Evolutionary conservation across 257 asterid genomes (phyloP), one percentile per base, ranked within the genome.

Genomic region (Nicotiana knightiana): DNA sequence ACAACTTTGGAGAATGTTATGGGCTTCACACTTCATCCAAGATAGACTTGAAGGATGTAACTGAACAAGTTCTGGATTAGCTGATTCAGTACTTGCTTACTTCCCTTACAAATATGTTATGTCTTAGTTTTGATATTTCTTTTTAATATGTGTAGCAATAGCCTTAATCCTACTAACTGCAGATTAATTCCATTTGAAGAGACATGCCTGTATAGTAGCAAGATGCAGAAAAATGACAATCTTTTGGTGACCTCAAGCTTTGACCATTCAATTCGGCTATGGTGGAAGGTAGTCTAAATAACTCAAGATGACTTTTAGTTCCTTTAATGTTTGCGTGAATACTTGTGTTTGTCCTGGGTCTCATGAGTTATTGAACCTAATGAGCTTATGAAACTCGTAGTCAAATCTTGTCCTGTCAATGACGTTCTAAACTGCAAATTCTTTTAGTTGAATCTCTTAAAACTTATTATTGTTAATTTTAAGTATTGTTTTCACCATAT

Each of bases 241-340:
- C 67, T 92, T 88, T 85, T 94, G 87, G 83, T 94, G 80, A 90
- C 98, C 57, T 91, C 97, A 84, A 93, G 97, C 83, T 85, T 83
- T 76, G 98, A 93, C 88, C 98, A 87, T 85, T 89, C 67, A 30
- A 86, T 93, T 84, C 96, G 97, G 57, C 87, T 94, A 54, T 94
- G 96, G 97, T 89, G 86, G 67, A 92, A 93, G 97, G 98, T 93
- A 88, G 81, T 43, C 37, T 73, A 43, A 59, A 63, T 10, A 43
- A n/a, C 51, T 82, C 54, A 32, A 62, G 26, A 64, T 55, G 63
- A 43, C 18, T 32, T 67, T 2, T 59, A 10, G 18, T 18, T 67
- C 24, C 16, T 21, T 61, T 17, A 37, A 78, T 26, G n/a, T 65
- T 15, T 33, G 15, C 10, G 4, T 65, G 26, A 24, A 24, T 26